These are phyloP conservation scores for Auricularia auricula-judae DNA, from an alignment of 768 basidiomycete species.

Conservation along the genomic window DNA sequence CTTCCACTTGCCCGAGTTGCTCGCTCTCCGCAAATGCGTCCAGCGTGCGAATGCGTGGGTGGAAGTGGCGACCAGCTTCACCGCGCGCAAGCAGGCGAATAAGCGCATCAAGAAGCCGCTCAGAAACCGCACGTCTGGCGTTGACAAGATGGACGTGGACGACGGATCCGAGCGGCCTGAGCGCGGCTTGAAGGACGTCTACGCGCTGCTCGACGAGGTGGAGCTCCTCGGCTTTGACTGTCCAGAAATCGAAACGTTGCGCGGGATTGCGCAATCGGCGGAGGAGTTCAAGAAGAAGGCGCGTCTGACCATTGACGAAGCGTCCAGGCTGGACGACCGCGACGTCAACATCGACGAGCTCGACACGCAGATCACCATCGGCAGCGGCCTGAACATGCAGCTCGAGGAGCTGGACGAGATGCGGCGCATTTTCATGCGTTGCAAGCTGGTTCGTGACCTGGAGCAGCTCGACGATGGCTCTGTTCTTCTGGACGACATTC, in stretches of 20 bases:
- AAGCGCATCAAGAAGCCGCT: conserved; percentile 56
- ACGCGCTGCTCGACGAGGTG: conserved; percentile 58
- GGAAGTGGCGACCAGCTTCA: conserved; percentile 69
- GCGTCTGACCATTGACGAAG: conserved; percentile 34
- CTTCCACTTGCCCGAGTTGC: conserved; percentile 59
- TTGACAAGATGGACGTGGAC: conserved; percentile 25
- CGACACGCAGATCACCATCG: conserved; percentile 56
- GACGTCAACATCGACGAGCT: conserved; percentile 56
- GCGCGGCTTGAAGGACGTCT: conserved; percentile 58
- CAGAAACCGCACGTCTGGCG: conserved; percentile 37
- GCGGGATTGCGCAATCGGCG: conserved; percentile 44
- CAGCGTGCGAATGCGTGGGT: conserved; percentile 77
- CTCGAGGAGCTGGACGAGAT: conserved; percentile 70
- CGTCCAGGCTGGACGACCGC: conserved; percentile 33
- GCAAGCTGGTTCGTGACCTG: conserved; percentile 66
- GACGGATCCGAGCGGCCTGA: conserved; percentile 64
- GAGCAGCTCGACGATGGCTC: conserved; percentile 44
- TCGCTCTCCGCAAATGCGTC: conserved; percentile 67
- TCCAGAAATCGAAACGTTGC: conserved; percentile 54
- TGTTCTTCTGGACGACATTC: conserved; percentile 68
- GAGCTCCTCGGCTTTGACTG: conserved; percentile 76
- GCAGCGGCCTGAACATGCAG: conserved; percentile 70
- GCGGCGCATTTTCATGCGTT: conserved; percentile 70
- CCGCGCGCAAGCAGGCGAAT: conserved; percentile 68
- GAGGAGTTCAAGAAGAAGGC: conserved; percentile 55